Conservation (phyloP, 2,329 filamentous ascomycete species). For the Arthrobotrys conoides region DNA sequence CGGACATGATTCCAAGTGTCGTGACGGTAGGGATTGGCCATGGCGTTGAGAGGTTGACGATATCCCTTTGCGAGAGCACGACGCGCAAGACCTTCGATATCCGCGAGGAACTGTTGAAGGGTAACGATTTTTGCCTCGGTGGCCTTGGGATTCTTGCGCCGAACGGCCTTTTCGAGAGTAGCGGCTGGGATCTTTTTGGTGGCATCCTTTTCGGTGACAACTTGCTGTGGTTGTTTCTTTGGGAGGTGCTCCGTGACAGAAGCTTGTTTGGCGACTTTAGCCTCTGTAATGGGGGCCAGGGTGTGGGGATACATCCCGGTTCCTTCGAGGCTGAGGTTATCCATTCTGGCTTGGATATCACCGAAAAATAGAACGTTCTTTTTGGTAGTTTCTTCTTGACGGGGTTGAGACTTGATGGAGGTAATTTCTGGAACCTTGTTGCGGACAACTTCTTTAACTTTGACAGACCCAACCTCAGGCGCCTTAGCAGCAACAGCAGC, state of each 20-base stretch:
- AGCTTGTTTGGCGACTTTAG: too few species aligned
- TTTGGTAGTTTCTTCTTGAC: not conserved
- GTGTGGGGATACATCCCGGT: not conserved
- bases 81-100: constrained; percentile 21
- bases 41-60: constrained; percentile 50
- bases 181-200: not conserved
- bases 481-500: too few species aligned
- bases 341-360: not conserved
- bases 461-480: too few species aligned
- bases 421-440: not conserved
- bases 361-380: not conserved
- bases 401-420: not conserved
- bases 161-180: not conserved
- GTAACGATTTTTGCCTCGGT: not conserved
- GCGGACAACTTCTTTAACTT: not conserved
- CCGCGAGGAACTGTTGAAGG: not conserved
- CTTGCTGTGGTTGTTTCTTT: too few species aligned
- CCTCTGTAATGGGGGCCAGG: not conserved
- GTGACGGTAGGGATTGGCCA: not conserved
- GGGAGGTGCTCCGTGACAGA: too few species aligned
- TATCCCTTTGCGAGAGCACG: constrained; percentile 38
- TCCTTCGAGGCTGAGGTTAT: not conserved
- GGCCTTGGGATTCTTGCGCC: constrained; percentile 5
- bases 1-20: constrained; percentile 11
- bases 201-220: not conserved